Percentiles rank a stretch among this genome's conserved stretches.
phyloP scores from a whole-genome alignment of 1,284 basidiomycete species.

The Cryptococcus sp. region DNA sequence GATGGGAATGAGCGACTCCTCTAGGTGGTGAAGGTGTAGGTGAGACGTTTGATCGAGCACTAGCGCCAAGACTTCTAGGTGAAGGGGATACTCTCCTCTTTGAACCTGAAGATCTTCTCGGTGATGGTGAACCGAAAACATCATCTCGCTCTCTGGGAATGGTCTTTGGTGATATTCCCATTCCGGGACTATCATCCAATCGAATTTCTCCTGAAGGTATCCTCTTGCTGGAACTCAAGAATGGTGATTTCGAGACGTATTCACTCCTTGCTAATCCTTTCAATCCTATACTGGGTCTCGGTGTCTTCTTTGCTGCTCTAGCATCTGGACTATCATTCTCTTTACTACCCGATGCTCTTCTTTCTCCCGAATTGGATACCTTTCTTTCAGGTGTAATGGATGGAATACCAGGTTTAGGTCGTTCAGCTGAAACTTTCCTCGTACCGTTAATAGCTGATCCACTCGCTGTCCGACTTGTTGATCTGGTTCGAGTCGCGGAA shows the following conservation, averaged over 20 bases:
- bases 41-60: constrained; percentile 20
- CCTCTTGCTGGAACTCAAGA: constrained; percentile 49
- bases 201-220: constrained; percentile 16
- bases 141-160: constrained; percentile 27
- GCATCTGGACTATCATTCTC: constrained; percentile 62
- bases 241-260: constrained; percentile 81
- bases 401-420: constrained; percentile 27
- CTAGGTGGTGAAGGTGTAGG: constrained; percentile 33
- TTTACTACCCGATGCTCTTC: constrained; percentile 42
- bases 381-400: constrained; percentile 11
- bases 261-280: constrained; percentile 69
- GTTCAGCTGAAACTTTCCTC: constrained; percentile 33
- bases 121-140: constrained; percentile 26
- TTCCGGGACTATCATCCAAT: constrained; percentile 13
- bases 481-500: constrained; percentile 3
- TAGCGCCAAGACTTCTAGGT: constrained; percentile 6
- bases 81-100: constrained; percentile 25
- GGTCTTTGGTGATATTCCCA: constrained; percentile 13
- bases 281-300: constrained; percentile 68
- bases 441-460: constrained; percentile 29
- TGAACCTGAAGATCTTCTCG: constrained; percentile 22
- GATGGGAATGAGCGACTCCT: constrained; percentile 2
- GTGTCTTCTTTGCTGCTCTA: constrained; percentile 54
- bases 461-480: constrained; percentile 13
- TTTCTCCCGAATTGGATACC: constrained; percentile 12